Evolutionary conservation across 2,329 filamentous ascomycete species (phyloP).

Genomic region (Fonsecaea multimorphosa): DNA sequence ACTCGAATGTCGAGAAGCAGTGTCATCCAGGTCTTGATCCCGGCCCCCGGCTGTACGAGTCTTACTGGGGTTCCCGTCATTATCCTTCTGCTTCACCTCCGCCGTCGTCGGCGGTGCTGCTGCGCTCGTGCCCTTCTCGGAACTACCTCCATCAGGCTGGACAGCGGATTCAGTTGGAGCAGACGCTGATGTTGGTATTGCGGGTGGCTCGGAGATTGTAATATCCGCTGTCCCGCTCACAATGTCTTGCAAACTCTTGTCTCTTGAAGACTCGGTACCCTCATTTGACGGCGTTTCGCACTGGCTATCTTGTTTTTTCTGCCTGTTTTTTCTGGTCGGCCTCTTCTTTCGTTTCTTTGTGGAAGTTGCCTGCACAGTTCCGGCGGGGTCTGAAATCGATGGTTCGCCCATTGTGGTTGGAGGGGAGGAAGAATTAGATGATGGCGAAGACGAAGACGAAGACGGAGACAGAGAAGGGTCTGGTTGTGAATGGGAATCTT

Average conservation of each 20-base stretch:
- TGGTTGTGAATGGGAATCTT: background rate
- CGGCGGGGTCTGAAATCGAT: background rate
- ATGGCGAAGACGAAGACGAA: background rate
- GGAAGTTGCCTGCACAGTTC: background rate
- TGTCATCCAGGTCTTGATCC: background rate
- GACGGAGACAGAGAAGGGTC: too few relatives aligned
- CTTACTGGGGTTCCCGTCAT: background rate
- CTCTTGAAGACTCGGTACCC: background rate
- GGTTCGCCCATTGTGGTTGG: background rate
- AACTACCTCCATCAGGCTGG: background rate
- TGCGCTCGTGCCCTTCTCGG: background rate
- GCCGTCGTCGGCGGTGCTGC: background rate
- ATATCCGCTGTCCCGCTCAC: background rate
- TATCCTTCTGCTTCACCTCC: background rate
- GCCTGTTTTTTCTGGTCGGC: conserved; percentile 4
- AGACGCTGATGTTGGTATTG: background rate
- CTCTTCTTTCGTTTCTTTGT: conserved; percentile 6
- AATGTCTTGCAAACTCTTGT: background rate
- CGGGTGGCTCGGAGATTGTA: background rate
- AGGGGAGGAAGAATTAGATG: background rate
- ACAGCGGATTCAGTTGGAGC: background rate
- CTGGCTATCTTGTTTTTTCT: background rate
- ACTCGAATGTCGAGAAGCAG: background rate
- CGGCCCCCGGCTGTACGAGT: background rate
- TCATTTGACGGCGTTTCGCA: background rate